Conservation (phyloP, 2,329 filamentous ascomycete species). For the Parascedosporium putredinis region DNA sequence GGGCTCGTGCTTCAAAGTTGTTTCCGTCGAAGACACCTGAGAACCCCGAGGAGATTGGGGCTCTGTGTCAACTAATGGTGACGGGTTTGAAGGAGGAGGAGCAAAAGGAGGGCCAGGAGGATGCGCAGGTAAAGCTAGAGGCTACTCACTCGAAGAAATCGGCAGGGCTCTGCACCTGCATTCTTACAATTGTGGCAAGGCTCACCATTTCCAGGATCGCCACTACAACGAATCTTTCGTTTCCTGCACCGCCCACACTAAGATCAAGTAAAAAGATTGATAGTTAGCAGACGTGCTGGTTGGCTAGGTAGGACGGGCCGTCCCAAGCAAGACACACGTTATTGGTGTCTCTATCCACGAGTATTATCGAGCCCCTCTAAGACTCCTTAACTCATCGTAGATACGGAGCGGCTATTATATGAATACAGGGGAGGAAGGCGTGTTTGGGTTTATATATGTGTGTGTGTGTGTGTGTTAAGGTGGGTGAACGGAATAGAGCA, state of each 20-base stretch:
- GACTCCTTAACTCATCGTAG: no score
- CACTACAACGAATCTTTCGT: conserved; percentile 90
- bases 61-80: background rate
- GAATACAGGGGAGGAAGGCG: no score
- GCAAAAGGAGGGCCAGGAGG: background rate
- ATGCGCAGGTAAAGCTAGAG: no score
- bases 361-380: no score
- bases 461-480: no score
- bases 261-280: background rate
- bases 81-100: background rate
- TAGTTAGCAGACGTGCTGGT: background rate
- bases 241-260: conserved; percentile 86
- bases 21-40: conserved; percentile 29
- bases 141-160: conserved; percentile 68
- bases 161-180: conserved; percentile 60
- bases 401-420: no score
- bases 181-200: conserved; percentile 77
- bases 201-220: conserved; percentile 64
- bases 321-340: no score
- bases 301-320: no score
- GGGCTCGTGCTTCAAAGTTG: conserved; percentile 21
- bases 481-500: no score
- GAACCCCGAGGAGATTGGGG: background rate
- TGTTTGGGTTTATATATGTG: no score
- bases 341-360: no score